These are phyloP conservation scores for Taphrina deformans DNA, from an alignment of 1,139 yeast genomes.

Conservation along the genomic window DNA sequence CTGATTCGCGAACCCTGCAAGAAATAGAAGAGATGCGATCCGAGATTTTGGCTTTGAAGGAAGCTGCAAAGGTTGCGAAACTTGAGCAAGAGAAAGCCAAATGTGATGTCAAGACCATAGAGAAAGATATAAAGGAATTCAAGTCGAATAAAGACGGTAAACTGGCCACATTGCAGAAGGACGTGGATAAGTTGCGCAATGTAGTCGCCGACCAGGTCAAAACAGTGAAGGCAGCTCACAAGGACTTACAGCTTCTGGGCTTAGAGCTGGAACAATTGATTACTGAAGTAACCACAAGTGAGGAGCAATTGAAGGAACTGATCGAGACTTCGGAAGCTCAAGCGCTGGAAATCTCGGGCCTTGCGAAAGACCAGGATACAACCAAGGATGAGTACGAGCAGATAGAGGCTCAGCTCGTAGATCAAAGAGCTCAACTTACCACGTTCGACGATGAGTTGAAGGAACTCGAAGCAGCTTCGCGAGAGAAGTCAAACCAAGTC, in stretches of 20 bases:
- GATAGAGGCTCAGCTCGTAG: conserved; percentile 52
- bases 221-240: conserved; percentile 53
- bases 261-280: conserved; percentile 70
- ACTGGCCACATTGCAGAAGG: conserved; percentile 62
- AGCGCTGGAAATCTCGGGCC: conserved; percentile 34
- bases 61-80: conserved; percentile 54
- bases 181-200: conserved; percentile 51
- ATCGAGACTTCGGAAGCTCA: conserved; percentile 34
- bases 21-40: conserved; percentile 35
- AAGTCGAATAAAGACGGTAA: conserved; percentile 77
- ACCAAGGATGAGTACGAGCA: conserved; percentile 31
- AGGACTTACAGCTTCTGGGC: conserved; percentile 62
- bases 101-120: conserved; percentile 50
- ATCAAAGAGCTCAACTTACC: conserved; percentile 61
- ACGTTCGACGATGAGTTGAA: conserved; percentile 78
- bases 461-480: conserved; percentile 60
- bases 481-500: conserved; percentile 53
- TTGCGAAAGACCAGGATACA: conserved; percentile 31
- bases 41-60: conserved; percentile 40
- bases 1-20: conserved; percentile 52
- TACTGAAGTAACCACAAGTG: conserved; percentile 55
- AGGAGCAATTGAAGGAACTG: conserved; percentile 36
- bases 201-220: conserved; percentile 50
- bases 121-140: conserved; percentile 80
- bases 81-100: conserved; percentile 49